These are phyloP conservation scores for Lodderomyces margitis DNA, from an alignment of 1,139 yeast genomes.

Conservation along the genomic window DNA sequence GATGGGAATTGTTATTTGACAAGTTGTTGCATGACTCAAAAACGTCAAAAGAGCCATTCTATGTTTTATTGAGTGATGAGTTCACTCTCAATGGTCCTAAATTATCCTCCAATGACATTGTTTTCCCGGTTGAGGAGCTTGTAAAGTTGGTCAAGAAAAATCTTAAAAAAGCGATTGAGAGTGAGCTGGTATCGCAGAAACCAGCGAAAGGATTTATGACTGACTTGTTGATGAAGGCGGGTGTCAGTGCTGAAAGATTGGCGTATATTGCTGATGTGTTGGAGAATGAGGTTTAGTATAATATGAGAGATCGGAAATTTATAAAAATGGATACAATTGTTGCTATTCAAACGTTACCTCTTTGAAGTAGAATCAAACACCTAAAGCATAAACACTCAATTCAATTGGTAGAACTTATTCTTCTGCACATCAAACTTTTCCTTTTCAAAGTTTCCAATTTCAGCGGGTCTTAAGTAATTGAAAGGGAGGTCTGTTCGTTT, in stretches of 20 bases:
- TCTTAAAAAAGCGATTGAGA: slow-evolving; percentile 37
- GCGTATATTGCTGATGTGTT: not conserved
- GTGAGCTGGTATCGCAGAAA: slow-evolving; percentile 41
- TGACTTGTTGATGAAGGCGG: slow-evolving; percentile 75
- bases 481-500: slow-evolving; percentile 16
- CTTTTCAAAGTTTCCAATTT: slow-evolving; percentile 28
- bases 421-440: slow-evolving; percentile 49
- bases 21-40: slow-evolving; percentile 35
- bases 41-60: slow-evolving; percentile 37
- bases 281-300: not conserved
- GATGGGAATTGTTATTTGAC: slow-evolving; percentile 68
- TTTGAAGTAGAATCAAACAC: not conserved
- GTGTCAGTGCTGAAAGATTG: slow-evolving; percentile 67
- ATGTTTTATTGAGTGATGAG: slow-evolving; percentile 35
- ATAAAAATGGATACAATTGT: too few species aligned
- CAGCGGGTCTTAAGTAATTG: slow-evolving; percentile 26
- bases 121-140: slow-evolving; percentile 76
- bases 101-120: slow-evolving; percentile 55
- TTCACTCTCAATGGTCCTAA: slow-evolving; percentile 46
- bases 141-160: slow-evolving; percentile 55
- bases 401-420: slow-evolving; percentile 50
- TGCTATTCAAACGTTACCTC: too few species aligned
- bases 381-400: slow-evolving; percentile 16
- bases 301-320: too few species aligned
- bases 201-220: slow-evolving; percentile 44